phyloP scores from a whole-genome alignment of 371 early-diverging fungal species.

The Dichotomocladium elegans region DNA sequence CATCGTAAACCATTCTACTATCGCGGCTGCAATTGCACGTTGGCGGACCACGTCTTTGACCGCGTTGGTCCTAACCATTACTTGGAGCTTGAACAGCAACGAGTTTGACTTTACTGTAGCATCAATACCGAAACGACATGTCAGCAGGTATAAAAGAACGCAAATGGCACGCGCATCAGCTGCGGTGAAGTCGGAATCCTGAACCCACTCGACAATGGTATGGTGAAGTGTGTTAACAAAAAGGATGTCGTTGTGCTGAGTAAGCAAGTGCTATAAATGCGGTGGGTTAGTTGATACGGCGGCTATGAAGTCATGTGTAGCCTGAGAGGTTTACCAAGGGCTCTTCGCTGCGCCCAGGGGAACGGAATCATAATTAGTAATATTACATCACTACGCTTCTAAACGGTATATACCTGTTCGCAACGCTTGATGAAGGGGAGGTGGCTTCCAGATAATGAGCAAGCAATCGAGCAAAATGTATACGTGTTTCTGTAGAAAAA shows the following conservation, averaged over 20 bases:
- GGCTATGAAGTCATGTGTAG: no score
- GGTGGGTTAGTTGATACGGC: neutral
- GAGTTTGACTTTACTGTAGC: constrained; percentile 51
- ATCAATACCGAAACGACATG: constrained; percentile 42
- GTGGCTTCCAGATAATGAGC: constrained; percentile 11
- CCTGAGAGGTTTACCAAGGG: no score
- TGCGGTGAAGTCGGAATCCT: constrained; percentile 43
- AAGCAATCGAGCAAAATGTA: constrained; percentile 25
- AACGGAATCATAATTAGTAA: no score
- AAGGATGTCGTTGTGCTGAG: constrained; percentile 39
- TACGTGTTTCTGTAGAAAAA: constrained; percentile 13
- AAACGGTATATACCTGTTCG: no score
- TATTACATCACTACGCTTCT: neutral
- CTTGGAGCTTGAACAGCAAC: constrained; percentile 52
- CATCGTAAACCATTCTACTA: constrained; percentile 31
- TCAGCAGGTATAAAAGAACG: constrained; percentile 47
- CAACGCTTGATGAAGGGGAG: no score
- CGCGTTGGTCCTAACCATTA: constrained; percentile 16
- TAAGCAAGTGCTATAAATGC: constrained; percentile 7
- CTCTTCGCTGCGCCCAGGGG: no score
- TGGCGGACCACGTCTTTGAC: constrained; percentile 27
- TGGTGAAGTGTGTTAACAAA: constrained; percentile 54
- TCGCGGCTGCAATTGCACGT: constrained; percentile 44
- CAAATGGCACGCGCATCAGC: constrained; percentile 57
- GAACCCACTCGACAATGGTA: constrained; percentile 55